Conservation (phyloP, 805 yeast genomes). For the Candida peoriensis region DNA sequence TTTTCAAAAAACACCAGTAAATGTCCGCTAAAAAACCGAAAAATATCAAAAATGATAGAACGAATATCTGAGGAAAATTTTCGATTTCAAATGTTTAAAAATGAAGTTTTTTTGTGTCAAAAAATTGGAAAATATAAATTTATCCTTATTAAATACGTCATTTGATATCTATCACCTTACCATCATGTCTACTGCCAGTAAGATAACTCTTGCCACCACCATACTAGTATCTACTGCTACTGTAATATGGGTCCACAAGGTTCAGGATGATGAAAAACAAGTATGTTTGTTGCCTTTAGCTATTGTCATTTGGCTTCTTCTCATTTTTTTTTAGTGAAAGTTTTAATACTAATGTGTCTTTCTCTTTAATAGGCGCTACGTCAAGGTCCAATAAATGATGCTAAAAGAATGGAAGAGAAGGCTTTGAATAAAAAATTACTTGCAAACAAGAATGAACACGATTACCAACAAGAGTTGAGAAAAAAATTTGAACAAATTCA, state of each 20-base stretch:
- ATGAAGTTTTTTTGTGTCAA: no score
- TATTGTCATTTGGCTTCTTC: no score
- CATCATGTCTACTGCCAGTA: constrained; percentile 86
- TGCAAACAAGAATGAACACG: constrained; percentile 60
- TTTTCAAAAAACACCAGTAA: no score
- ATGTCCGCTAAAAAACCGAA: no score
- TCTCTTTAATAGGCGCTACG: constrained; percentile 45
- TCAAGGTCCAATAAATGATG: constrained; percentile 84
- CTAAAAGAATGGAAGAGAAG: constrained; percentile 39
- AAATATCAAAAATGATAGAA: no score
- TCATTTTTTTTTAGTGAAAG: no score
- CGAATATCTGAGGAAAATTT: no score
- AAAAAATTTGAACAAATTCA: constrained; percentile 54
- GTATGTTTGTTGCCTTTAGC: constrained; percentile 27
- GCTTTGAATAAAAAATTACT: constrained; percentile 26
- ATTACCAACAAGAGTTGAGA: constrained; percentile 54
- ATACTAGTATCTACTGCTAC: constrained; percentile 52
- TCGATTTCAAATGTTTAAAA: no score
- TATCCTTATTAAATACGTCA: no score
- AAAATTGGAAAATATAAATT: no score
- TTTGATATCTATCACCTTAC: no score
- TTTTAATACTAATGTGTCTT: no score
- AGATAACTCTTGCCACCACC: constrained; percentile 62
- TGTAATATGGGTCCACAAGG: constrained; percentile 61
- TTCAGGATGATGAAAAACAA: constrained; percentile 66